These are phyloP conservation scores for Aurantiochytrium sp. DNA, from an alignment of 108 stramenopile genomes.

Conservation along the genomic window DNA sequence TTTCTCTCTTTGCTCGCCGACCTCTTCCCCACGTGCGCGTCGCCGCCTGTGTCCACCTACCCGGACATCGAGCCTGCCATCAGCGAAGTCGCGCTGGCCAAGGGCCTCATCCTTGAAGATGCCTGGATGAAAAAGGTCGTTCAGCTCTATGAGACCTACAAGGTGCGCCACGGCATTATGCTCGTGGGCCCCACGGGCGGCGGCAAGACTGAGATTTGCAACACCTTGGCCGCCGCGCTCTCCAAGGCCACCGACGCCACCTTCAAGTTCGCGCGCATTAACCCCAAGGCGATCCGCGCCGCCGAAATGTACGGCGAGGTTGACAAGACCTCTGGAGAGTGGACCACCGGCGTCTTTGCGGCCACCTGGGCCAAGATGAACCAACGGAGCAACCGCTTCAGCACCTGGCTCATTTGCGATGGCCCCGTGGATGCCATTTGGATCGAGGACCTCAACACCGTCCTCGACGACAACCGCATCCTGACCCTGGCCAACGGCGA, in stretches of 20 bases:
- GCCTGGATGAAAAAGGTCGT: conserved; percentile 75
- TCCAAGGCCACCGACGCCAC: conserved; percentile 65
- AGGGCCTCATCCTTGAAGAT: conserved; percentile 46
- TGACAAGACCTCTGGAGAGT: conserved; percentile 77
- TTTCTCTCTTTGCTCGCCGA: conserved; percentile 79
- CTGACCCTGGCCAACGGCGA: conserved; percentile 84
- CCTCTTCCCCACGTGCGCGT: conserved; percentile 68
- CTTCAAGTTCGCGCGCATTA: conserved; percentile 74
- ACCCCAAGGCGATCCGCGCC: conserved; percentile 82
- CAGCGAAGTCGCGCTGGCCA: neutral
- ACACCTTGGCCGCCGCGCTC: conserved; percentile 65
- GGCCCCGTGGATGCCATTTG: conserved; percentile 90
- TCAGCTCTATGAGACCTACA: conserved; percentile 75
- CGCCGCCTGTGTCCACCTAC: conserved; percentile 74
- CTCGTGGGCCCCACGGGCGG: conserved; percentile 80
- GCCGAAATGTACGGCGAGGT: conserved; percentile 89
- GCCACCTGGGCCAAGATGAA: conserved; percentile 86
- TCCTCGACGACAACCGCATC: conserved; percentile 81
- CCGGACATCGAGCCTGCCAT: conserved; percentile 70
- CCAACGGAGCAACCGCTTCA: conserved; percentile 71
- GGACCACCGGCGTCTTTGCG: conserved; percentile 85
- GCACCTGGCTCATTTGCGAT: conserved; percentile 86
- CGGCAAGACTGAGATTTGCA: conserved; percentile 81
- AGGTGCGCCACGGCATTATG: conserved; percentile 82
- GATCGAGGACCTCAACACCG: conserved; percentile 89